Conservation (phyloP, 1,284 basidiomycete genomes). For the Trametes pubescens region DNA sequence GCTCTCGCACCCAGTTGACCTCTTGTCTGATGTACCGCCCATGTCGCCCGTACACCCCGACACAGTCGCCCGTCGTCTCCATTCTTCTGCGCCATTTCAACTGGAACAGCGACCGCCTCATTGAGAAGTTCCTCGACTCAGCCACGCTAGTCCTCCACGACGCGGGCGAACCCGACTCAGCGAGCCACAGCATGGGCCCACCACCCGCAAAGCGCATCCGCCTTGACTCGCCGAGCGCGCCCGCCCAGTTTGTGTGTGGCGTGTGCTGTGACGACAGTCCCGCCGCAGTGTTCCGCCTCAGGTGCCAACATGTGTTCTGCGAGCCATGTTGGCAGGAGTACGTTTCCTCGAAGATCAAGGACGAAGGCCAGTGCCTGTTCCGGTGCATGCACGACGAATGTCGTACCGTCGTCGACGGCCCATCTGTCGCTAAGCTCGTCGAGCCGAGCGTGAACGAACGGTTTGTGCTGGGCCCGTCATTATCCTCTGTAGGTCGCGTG, state of each 20-base stretch:
- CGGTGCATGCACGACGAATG: constrained; percentile 74
- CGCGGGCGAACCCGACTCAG: constrained; percentile 41
- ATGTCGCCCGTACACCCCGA: background rate
- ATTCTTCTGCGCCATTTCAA: constrained; percentile 68
- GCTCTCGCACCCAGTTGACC: constrained; percentile 23
- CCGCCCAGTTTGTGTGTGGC: constrained; percentile 53
- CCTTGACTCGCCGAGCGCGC: constrained; percentile 36
- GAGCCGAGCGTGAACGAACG: constrained; percentile 44
- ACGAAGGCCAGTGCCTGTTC: constrained; percentile 67
- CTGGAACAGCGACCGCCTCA: constrained; percentile 72
- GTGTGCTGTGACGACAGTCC: constrained; percentile 59
- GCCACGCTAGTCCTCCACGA: constrained; percentile 51
- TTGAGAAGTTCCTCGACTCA: constrained; percentile 63
- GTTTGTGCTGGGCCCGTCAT: constrained; percentile 35
- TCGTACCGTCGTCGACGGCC: constrained; percentile 57
- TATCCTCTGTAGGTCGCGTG: background rate
- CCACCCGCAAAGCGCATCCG: constrained; percentile 42
- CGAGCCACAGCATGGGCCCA: constrained; percentile 19
- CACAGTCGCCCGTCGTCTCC: constrained; percentile 56
- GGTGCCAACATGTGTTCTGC: constrained; percentile 64
- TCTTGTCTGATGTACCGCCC: constrained; percentile 3
- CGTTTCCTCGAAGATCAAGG: constrained; percentile 62
- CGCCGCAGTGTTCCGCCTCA: constrained; percentile 49
- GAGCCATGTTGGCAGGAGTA: constrained; percentile 66
- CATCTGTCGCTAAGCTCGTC: constrained; percentile 54